Percentiles rank a stretch among this genome's conserved stretches.
These are phyloP conservation scores for Lyophyllum atratum DNA, from an alignment of 768 basidiomycete genomes.

Conservation along the genomic window DNA sequence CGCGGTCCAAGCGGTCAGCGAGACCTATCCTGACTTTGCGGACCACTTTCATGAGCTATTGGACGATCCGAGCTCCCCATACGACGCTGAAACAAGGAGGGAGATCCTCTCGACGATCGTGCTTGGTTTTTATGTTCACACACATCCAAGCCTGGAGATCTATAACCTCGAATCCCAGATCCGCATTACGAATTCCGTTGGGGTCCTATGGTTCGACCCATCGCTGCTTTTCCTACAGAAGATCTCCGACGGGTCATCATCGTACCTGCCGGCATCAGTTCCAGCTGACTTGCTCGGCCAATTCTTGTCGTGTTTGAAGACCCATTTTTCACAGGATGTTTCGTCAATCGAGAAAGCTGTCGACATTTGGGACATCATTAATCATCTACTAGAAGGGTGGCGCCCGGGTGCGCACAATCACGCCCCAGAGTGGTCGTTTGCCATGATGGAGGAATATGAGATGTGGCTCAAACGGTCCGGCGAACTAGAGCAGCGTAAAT, in stretches of 20 bases:
- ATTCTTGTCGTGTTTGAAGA: background rate
- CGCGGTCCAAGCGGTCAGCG: background rate
- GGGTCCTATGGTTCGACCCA: conserved; percentile 1
- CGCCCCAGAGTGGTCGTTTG: no score
- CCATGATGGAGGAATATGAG: no score
- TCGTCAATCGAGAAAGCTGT: conserved; percentile 1
- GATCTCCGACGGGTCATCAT: background rate
- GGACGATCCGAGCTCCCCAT: background rate
- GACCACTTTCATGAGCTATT: background rate
- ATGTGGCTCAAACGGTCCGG: background rate
- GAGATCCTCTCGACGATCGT: background rate
- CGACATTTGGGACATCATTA: conserved; percentile 1
- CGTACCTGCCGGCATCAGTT: background rate
- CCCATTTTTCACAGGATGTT: background rate
- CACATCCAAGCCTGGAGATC: background rate
- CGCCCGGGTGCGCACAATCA: background rate
- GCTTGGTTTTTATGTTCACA: background rate
- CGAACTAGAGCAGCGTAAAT: background rate
- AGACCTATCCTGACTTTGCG: background rate
- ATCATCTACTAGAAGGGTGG: background rate
- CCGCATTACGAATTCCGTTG: background rate
- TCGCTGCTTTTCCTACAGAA: background rate
- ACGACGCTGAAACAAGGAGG: background rate
- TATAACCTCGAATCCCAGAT: background rate
- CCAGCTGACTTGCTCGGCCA: background rate